Evolutionary conservation across 1,284 basidiomycete species (phyloP).

Genomic region (Marasmius tenuissimus): DNA sequence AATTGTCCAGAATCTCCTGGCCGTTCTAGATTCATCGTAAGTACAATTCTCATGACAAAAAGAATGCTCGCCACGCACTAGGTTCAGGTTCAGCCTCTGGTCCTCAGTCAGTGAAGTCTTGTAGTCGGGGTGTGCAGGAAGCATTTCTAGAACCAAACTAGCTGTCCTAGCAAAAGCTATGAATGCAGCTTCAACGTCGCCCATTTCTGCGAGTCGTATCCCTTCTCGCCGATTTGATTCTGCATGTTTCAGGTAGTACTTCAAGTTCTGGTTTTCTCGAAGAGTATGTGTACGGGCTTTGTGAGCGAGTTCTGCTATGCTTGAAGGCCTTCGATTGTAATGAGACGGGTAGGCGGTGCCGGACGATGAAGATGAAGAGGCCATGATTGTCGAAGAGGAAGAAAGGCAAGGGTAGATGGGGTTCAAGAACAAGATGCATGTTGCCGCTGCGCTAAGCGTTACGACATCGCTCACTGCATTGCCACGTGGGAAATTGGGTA

Average conservation of each 20-base stretch:
- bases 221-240: background rate
- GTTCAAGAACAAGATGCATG: no score
- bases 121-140: slow-evolving; percentile 59
- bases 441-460: background rate
- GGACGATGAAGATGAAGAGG: background rate
- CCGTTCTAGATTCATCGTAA: slow-evolving; percentile 53
- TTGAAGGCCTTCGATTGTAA: background rate
- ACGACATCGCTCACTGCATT: background rate
- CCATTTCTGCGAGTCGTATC: background rate
- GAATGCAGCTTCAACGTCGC: slow-evolving; percentile 57
- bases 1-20: slow-evolving; percentile 59
- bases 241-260: background rate
- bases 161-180: slow-evolving; percentile 60
- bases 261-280: background rate
- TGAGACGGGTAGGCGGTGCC: background rate
- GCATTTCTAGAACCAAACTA: slow-evolving; percentile 61
- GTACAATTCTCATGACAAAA: background rate
- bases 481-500: background rate
- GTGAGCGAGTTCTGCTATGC: background rate
- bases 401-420: background rate
- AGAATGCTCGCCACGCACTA: slow-evolving; percentile 42
- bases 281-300: background rate
- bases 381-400: background rate
- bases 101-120: slow-evolving; percentile 39
- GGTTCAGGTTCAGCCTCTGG: slow-evolving; percentile 52